Conservation (phyloP, 2,329 filamentous ascomycete genomes). For the Colletotrichum sp. region DNA sequence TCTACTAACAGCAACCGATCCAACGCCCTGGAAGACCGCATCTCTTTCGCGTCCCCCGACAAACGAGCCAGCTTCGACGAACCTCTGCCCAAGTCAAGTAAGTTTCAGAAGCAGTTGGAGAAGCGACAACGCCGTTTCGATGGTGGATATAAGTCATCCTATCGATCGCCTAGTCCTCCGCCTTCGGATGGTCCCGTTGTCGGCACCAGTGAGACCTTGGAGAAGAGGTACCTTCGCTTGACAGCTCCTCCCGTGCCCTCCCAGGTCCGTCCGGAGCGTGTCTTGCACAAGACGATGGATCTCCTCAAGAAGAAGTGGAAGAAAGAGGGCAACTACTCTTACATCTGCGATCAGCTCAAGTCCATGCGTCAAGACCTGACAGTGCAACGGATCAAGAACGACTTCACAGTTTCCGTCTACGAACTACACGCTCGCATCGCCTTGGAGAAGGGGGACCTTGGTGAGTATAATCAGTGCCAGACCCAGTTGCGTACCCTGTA, state of each 20-base stretch:
- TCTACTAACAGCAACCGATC: slow-evolving; percentile 62
- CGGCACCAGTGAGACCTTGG: slow-evolving; percentile 81
- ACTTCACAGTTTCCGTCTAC: slow-evolving; percentile 95
- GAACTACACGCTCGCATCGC: slow-evolving; percentile 98
- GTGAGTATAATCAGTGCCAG: slow-evolving; percentile 99
- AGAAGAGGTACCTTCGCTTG: slow-evolving; percentile 94
- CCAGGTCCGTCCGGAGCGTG: slow-evolving; percentile 81
- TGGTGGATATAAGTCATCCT: slow-evolving; percentile 62
- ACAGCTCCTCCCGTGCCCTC: slow-evolving; percentile 89
- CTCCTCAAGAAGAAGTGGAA: slow-evolving; percentile 94
- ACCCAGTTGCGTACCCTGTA: slow-evolving; percentile 95
- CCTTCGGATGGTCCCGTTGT: slow-evolving; percentile 75
- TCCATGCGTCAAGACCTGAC: slow-evolving; percentile 97
- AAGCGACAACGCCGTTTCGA: slow-evolving; percentile 91
- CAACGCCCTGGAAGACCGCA: slow-evolving; percentile 72
- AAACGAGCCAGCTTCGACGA: slow-evolving; percentile 50
- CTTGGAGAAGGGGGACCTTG: slow-evolving; percentile 96
- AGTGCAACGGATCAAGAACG: slow-evolving; percentile 95
- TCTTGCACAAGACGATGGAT: slow-evolving; percentile 85
- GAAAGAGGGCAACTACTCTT: slow-evolving; percentile 90
- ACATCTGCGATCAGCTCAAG: slow-evolving; percentile 99
- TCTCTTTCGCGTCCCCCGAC: slow-evolving; percentile 65
- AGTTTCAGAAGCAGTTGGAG: slow-evolving; percentile 86
- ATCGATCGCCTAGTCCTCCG: slow-evolving; percentile 62
- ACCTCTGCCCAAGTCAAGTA: slow-evolving; percentile 68